Conservation (phyloP, 257 asterid species). For the Solanum tacnaense region DNA sequence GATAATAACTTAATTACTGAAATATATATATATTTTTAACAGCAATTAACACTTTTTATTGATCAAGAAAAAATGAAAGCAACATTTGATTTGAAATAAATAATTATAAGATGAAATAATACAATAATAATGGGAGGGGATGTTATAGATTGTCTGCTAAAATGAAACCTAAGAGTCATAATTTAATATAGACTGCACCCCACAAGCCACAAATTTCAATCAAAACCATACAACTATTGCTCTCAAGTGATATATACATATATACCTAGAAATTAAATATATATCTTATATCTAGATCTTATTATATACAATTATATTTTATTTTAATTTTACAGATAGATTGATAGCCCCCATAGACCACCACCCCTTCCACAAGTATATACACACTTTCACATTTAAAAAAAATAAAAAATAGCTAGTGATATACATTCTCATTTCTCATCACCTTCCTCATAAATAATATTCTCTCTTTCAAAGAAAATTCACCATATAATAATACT, state of each 20-base stretch:
- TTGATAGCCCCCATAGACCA: neutral
- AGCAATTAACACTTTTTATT: no score
- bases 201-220: conserved; percentile 21
- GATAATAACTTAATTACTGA: neutral
- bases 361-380: neutral
- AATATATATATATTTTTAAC: no score
- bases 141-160: neutral
- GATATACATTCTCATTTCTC: conserved; percentile 15
- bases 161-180: neutral
- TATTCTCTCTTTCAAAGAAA: neutral
- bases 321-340: conserved; percentile 32
- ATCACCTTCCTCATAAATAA: conserved; percentile 23
- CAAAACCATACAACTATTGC: conserved; percentile 9
- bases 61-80: neutral
- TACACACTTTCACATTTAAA: neutral
- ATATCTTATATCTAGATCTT: neutral
- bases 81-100: neutral
- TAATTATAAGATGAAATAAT: neutral
- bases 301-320: neutral
- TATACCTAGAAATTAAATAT: neutral
- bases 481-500: conserved; percentile 4
- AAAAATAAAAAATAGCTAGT: neutral
- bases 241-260: conserved; percentile 6
- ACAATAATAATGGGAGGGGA: neutral
- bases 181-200: conserved; percentile 18